A percentile compares a stretch with the other conserved stretches of the same genome.
phyloP scores from a whole-genome alignment of 2,329 filamentous ascomycete genomes.

The Paraphaeosphaeria sporulosa region DNA sequence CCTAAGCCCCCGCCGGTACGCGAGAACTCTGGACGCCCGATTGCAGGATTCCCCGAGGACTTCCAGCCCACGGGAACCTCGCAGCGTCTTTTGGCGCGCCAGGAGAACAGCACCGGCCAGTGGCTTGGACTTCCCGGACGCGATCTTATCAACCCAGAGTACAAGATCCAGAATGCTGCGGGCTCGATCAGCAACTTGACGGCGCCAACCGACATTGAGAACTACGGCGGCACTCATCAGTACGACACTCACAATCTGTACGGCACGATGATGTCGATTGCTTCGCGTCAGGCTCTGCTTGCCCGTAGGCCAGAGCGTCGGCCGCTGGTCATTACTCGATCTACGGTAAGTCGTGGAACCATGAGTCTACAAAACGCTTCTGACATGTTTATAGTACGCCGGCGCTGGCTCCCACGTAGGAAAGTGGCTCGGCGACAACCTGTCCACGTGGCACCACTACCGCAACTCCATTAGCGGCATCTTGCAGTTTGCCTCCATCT shows the following conservation, averaged over 20 bases:
- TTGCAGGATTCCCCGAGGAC: slow-evolving; percentile 73
- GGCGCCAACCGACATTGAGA: slow-evolving; percentile 71
- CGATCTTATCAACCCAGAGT: slow-evolving; percentile 71
- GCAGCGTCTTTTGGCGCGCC: slow-evolving; percentile 27
- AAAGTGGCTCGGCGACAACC: slow-evolving; percentile 66
- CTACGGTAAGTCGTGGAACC: slow-evolving; percentile 54
- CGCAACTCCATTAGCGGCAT: slow-evolving; percentile 49
- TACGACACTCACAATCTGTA: slow-evolving; percentile 82
- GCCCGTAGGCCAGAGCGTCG: slow-evolving; percentile 67
- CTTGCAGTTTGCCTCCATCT: slow-evolving; percentile 55
- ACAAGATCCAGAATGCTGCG: slow-evolving; percentile 66
- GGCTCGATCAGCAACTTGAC: slow-evolving; percentile 57
- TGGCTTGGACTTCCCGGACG: slow-evolving; percentile 65
- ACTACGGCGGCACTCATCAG: slow-evolving; percentile 71
- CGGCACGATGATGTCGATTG: slow-evolving; percentile 75
- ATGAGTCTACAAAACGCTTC: neutral
- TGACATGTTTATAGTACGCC: slow-evolving; percentile 59
- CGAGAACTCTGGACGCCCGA: slow-evolving; percentile 63
- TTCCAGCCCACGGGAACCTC: slow-evolving; percentile 64
- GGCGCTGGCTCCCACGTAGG: slow-evolving; percentile 69
- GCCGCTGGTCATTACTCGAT: slow-evolving; percentile 76
- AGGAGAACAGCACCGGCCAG: slow-evolving; percentile 49
- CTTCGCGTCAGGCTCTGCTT: slow-evolving; percentile 72
- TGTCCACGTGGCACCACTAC: slow-evolving; percentile 54
- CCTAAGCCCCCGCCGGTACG: slow-evolving; percentile 71